Base-by-base conservation (phyloP, 345 rosid genomes). In the Lepidium africanum region DNA sequence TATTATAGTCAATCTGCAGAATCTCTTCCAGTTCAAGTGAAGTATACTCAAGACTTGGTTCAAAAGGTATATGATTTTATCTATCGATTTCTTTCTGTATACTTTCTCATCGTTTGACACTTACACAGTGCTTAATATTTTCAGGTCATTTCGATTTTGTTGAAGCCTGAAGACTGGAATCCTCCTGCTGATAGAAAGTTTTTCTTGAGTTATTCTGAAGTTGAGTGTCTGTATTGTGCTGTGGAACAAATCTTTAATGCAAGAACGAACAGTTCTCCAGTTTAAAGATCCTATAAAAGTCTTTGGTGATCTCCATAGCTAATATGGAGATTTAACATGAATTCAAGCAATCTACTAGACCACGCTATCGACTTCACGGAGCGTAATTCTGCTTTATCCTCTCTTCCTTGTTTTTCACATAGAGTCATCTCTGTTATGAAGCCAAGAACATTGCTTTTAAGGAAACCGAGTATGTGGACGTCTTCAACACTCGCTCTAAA, bases 261-360 rank as follows among this genome's bases (percentile, higher is more conserved):
- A 88, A 7, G 96, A 92, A 72, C 84, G 91, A 37, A 83, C 96
- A 0, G 84, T 90, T 59, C 91, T 92, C 67, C 90, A 85, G 77
- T 77, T 92, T 66, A 82, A 77, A 78, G 88, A 87, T 74, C 96
- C 93, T 3, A 60, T 88, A 11, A 92, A 90, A 77, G 83, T 92
- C 51, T 90, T 92, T 62, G 96, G 93, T 3, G 96, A 90, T 75
- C 81, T 92, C 50, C 96, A 92, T 37, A 93, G 98, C 2, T 91
- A 92, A 55, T 90, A 86, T 74, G 87, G 83, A 62, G 96, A 90
- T n/a, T n/a, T n/a, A n/a, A n/a, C n/a, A n/a, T n/a, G n/a, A n/a
- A n/a, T n/a, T n/a, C n/a, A n/a, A n/a, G n/a, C n/a, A n/a, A n/a
- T n/a, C n/a, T n/a, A n/a, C n/a, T n/a, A n/a, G n/a, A n/a, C n/a